Percentiles rank a stretch among this genome's conserved stretches.
Evolutionary conservation across 352 stramenopile species (phyloP).

Genomic region (Pythium biforme): DNA sequence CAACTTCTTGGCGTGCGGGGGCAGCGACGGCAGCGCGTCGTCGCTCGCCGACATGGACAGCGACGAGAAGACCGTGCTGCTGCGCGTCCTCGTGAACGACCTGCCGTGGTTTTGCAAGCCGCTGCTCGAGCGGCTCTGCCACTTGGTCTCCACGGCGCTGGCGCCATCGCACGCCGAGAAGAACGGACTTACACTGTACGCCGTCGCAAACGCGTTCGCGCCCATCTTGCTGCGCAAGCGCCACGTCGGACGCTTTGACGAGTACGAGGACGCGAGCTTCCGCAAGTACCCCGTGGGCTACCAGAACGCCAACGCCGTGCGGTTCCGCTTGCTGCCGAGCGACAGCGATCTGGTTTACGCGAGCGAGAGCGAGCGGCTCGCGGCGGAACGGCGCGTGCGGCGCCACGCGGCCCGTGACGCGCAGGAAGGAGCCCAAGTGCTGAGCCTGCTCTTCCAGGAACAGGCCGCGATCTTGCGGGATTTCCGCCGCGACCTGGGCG

Average conservation of each 20-base stretch:
- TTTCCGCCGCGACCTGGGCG: conserved; percentile 58
- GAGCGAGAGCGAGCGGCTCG: conserved; percentile 33
- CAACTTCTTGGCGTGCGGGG: conserved; percentile 62
- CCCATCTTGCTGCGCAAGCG: conserved; percentile 58
- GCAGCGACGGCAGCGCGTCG: conserved; percentile 8
- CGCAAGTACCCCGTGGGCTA: conserved; percentile 77
- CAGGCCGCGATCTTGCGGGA: conserved; percentile 54
- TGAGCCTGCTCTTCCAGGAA: conserved; percentile 64
- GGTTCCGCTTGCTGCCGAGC: conserved; percentile 45
- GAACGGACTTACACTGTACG: conserved; percentile 69
- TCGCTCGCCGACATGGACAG: conserved; percentile 34
- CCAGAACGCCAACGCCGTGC: conserved; percentile 48
- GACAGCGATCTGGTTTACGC: conserved; percentile 46
- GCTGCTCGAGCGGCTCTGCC: conserved; percentile 66
- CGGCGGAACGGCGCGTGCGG: conserved; percentile 39
- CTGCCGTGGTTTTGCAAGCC: conserved; percentile 81
- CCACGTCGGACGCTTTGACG: conserved; percentile 56
- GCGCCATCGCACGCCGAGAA: conserved; percentile 57
- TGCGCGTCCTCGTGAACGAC: conserved; percentile 76
- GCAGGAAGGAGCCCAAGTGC: conserved; percentile 62
- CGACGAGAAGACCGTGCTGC: conserved; percentile 55
- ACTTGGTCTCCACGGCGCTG: conserved; percentile 60
- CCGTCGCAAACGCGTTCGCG: conserved; percentile 60
- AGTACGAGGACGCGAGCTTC: conserved; percentile 65
- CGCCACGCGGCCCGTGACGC: conserved; percentile 60